phyloP scores from a whole-genome alignment of 225 moss, liverwort and hornwort genomes.

The Anthoceros angustus region DNA sequence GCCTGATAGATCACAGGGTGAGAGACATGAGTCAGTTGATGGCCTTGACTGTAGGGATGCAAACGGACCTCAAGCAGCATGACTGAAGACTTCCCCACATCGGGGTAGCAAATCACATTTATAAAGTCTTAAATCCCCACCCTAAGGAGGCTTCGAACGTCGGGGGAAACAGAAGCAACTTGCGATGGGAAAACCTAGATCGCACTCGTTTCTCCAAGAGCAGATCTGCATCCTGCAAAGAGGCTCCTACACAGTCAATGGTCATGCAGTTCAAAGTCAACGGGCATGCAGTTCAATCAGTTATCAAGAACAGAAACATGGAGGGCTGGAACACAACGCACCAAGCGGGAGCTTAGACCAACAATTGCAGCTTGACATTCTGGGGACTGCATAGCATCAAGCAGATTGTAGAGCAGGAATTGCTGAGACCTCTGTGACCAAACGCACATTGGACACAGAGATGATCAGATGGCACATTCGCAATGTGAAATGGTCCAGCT shows the following conservation, averaged over 20 bases:
- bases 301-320: neutral
- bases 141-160: conserved; percentile 35
- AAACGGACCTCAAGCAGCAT: neutral
- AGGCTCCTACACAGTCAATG: neutral
- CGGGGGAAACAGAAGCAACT: conserved; percentile 66
- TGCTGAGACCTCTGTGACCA: conserved; percentile 71
- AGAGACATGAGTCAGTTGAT: too few relatives aligned
- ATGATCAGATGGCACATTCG: neutral
- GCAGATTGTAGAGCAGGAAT: conserved; percentile 79
- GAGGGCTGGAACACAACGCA: conserved; percentile 44
- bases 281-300: neutral
- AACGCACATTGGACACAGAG: neutral
- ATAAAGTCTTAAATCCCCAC: conserved; percentile 16
- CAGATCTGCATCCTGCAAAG: conserved; percentile 83
- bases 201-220: conserved; percentile 91
- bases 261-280: neutral
- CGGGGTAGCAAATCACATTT: neutral
- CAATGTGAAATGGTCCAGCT: neutral
- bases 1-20: neutral
- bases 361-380: conserved; percentile 81
- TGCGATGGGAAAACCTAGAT: conserved; percentile 94
- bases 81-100: neutral
- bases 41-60: too few relatives aligned
- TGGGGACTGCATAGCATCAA: conserved; percentile 86
- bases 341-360: conserved; percentile 79